A percentile compares a stretch with the other conserved stretches of the same genome.
Conservation (phyloP, 2,329 filamentous ascomycete genomes). For the Alternaria brassicicola region DNA sequence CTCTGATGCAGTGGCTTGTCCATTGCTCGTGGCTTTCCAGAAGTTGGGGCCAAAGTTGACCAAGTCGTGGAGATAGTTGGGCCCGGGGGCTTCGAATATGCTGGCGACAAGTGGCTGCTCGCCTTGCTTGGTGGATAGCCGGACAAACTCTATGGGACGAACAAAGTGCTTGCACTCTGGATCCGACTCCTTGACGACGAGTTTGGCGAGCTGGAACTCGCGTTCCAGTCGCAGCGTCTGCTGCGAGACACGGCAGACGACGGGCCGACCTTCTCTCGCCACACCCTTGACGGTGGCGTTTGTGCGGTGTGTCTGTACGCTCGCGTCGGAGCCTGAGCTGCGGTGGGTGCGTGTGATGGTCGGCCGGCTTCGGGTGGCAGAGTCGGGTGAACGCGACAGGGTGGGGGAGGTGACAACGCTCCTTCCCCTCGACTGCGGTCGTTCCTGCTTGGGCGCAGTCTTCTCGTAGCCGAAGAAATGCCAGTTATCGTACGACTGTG, state of each 20-base stretch:
- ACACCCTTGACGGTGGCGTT: conserved; percentile 55
- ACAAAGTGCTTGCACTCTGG: conserved; percentile 77
- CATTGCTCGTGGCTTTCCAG: conserved; percentile 39
- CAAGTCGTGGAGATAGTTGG: conserved; percentile 72
- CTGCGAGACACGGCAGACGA: conserved; percentile 82
- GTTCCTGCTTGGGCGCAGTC: conserved; percentile 14
- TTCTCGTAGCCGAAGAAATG: conserved; percentile 54
- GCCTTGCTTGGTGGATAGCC: conserved; percentile 69
- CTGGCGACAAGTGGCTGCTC: conserved; percentile 79
- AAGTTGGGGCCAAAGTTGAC: conserved; percentile 75
- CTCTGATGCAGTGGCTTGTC: conserved; percentile 23
- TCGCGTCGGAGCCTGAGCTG: conserved; percentile 46
- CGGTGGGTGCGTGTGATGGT: conserved; percentile 35
- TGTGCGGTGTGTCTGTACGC: conserved; percentile 56
- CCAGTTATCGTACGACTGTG: conserved; percentile 86
- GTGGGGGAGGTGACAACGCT: conserved; percentile 33
- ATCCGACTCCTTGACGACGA: conserved; percentile 72
- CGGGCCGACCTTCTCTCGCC: conserved; percentile 54
- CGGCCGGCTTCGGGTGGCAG: conserved; percentile 29
- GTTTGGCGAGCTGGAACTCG: conserved; percentile 82
- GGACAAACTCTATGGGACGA: conserved; percentile 78
- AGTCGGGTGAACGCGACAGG: conserved; percentile 40
- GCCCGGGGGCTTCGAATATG: conserved; percentile 79
- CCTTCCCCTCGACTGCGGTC: conserved; percentile 34
- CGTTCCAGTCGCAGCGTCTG: conserved; percentile 85